phyloP scores from a whole-genome alignment of 164 flowering plant species.

The Amborella trichopoda region DNA sequence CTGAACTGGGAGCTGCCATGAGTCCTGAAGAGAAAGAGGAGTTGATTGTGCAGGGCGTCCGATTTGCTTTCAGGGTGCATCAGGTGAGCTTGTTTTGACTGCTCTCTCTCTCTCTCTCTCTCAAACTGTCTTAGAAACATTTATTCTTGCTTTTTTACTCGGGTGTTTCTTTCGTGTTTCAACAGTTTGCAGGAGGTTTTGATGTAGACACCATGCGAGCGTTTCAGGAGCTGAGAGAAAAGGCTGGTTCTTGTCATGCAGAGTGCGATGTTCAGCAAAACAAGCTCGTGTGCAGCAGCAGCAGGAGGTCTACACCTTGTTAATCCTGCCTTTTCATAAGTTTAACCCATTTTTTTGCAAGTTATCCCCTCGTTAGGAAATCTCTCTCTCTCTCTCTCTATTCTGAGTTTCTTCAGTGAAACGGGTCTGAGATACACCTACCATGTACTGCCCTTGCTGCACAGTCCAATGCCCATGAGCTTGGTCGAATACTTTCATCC shows the following conservation, averaged over 20 bases:
- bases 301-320: conserved; percentile 38
- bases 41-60: conserved; percentile 81
- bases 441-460: too few species aligned
- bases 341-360: too few species aligned
- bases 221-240: conserved; percentile 78
- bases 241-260: conserved; percentile 50
- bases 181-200: conserved; percentile 95
- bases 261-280: conserved; percentile 59
- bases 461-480: too few species aligned
- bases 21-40: conserved; percentile 84
- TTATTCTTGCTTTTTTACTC: not conserved
- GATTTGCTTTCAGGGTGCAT: conserved; percentile 92
- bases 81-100: conserved; percentile 41
- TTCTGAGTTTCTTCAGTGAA: too few species aligned
- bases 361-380: too few species aligned
- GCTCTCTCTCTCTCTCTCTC: not conserved
- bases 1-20: conserved; percentile 61
- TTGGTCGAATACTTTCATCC: too few species aligned
- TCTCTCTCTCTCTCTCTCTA: too few species aligned
- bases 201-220: conserved; percentile 94
- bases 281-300: conserved; percentile 17
- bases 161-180: not conserved
- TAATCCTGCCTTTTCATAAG: too few species aligned
- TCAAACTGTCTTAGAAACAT: not conserved
- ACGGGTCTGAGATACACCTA: too few species aligned